Base-by-base conservation (phyloP, 2,329 filamentous ascomycete species). In the Leptodontidium sp. region DNA sequence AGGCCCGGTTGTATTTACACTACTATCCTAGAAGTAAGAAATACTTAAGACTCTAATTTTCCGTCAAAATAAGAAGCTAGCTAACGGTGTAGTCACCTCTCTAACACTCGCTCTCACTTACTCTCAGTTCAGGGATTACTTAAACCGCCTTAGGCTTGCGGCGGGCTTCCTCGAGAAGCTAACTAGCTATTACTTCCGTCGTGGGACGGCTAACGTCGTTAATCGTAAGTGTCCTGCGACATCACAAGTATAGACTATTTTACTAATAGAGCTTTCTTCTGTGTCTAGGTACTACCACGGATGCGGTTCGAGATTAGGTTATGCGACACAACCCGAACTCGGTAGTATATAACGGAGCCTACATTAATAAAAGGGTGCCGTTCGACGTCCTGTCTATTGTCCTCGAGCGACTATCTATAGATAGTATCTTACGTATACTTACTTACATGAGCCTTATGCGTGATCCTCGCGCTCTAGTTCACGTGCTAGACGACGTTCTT, bases 161-260 rank as follows among this genome's bases (percentile, higher is more conserved):
- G 40, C 55, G 40, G 68, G 66, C 65, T 67, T 72, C n/a, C 3
- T 57, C 64, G 64, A 68, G 14, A 72, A 65, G 50, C 65, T 73
- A 57, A 76, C 70, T n/a, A 67, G 66, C 62, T 75, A 75, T 65
- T 74, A 64, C 61, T 74, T 76, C 65, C 64, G n/a, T n/a, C n/a
- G n/a, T n/a, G n/a, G n/a, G n/a, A n/a, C n/a, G n/a, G n/a, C n/a
- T n/a, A n/a, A n/a, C 61, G 70, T 68, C 9, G 66, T 75, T 64
- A 43, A 73, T 66, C 40, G 67, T 73, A 73, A 65, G 72, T 72
- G 38, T 47, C 35, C 40, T 59, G 45, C 14, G 45, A 49, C 14
- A 49, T 49, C 45, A 49, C 12, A 49, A 49, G 4, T 15, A 49
- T 49, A 49, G 45, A 49, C 45, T 12, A 49, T 21, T 49, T 12